These are phyloP conservation scores for Cystofilobasidium capitatum DNA, from an alignment of 768 basidiomycete genomes.

Conservation along the genomic window DNA sequence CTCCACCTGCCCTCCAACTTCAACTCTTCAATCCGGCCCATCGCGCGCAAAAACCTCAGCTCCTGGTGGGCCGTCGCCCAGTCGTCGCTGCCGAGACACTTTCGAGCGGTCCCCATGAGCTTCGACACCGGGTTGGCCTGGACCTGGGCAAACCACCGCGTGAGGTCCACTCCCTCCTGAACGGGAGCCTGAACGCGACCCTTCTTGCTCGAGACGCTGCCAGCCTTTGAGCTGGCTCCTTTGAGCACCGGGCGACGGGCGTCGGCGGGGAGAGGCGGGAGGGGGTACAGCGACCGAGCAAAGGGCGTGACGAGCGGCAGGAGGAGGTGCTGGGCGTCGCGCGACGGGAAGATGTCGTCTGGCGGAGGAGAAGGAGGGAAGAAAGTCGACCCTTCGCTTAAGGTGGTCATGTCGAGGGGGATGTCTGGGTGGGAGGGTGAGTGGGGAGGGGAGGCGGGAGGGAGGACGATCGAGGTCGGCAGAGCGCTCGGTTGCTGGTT, in stretches of 20 bases:
- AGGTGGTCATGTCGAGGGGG: background rate
- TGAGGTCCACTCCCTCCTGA: slow-evolving; percentile 44
- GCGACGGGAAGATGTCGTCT: background rate
- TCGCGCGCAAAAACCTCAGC: slow-evolving; percentile 61
- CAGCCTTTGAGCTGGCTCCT: too few species aligned
- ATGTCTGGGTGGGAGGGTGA: background rate
- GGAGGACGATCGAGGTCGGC: background rate
- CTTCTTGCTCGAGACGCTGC: background rate
- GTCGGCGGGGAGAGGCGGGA: slow-evolving; percentile 26
- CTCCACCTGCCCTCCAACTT: slow-evolving; percentile 77
- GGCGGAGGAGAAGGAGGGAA: background rate
- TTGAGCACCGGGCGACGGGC: too few species aligned
- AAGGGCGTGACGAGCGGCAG: slow-evolving; percentile 28
- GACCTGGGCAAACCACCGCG: slow-evolving; percentile 60
- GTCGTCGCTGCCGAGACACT: slow-evolving; percentile 68
- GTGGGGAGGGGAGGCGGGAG: background rate
- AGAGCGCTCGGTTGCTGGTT: background rate
- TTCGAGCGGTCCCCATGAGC: slow-evolving; percentile 58
- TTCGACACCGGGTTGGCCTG: slow-evolving; percentile 67
- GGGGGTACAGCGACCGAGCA: slow-evolving; percentile 27
- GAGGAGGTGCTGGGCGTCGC: background rate
- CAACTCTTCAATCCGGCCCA: slow-evolving; percentile 74
- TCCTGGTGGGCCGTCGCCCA: slow-evolving; percentile 70
- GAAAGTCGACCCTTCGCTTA: background rate
- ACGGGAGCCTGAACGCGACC: background rate